Evolutionary conservation across 805 yeast genomes (phyloP).

Genomic region (Candida wancherniae): DNA sequence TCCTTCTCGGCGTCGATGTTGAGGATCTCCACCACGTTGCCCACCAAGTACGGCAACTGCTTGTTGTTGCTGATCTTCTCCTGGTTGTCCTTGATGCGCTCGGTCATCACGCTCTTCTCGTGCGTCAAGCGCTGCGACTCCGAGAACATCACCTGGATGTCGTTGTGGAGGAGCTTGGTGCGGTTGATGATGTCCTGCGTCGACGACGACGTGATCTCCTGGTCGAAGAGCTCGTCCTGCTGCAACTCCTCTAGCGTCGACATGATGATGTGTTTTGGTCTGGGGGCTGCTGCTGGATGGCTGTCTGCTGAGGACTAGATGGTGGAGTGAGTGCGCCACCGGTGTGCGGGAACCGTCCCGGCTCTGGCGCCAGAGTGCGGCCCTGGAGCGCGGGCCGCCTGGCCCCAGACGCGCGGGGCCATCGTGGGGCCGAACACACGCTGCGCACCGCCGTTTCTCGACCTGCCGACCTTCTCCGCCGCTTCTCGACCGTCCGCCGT

Average conservation of each 20-base stretch:
- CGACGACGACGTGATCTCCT: slow-evolving; percentile 73
- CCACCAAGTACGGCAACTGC: slow-evolving; percentile 93
- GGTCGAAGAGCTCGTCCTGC: slow-evolving; percentile 63
- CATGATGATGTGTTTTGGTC: slow-evolving; percentile 37
- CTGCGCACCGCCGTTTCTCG: too few relatives aligned
- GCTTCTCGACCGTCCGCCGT: too few relatives aligned
- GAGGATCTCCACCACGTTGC: slow-evolving; percentile 90
- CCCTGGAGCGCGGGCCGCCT: too few relatives aligned
- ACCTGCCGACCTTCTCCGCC: too few relatives aligned
- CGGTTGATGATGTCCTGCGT: slow-evolving; percentile 82
- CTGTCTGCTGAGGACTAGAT: too few relatives aligned
- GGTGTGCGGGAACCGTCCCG: too few relatives aligned
- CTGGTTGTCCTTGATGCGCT: slow-evolving; percentile 90
- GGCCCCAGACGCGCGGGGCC: too few relatives aligned
- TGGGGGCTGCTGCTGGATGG: not conserved
- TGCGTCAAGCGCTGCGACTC: slow-evolving; percentile 87
- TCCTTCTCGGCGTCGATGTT: slow-evolving; percentile 82
- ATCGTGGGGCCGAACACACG: too few relatives aligned
- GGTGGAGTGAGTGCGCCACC: not conserved
- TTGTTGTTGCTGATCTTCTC: slow-evolving; percentile 94
- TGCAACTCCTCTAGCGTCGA: slow-evolving; percentile 83
- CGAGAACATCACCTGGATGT: slow-evolving; percentile 89
- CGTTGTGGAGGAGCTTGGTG: slow-evolving; percentile 85
- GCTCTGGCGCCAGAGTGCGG: too few relatives aligned
- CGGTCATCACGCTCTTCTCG: slow-evolving; percentile 89